Evolutionary conservation across 2,329 filamentous ascomycete genomes (phyloP).

Genomic region (Diplodia intermedia): DNA sequence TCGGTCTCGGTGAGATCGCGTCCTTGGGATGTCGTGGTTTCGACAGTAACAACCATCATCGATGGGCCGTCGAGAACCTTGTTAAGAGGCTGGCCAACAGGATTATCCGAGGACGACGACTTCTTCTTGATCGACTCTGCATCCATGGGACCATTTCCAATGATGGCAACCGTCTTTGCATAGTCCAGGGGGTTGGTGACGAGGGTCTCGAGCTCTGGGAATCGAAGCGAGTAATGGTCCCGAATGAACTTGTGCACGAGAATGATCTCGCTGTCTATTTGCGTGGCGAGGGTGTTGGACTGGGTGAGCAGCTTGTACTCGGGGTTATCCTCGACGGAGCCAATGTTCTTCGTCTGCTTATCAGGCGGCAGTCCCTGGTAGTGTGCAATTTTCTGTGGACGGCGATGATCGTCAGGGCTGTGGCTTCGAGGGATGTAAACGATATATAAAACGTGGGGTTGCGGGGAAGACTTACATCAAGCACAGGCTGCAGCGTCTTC

Average conservation of each 20-base stretch:
- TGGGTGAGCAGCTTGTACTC: conserved; percentile 89
- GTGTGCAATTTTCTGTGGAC: conserved; percentile 77
- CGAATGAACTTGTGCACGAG: conserved; percentile 95
- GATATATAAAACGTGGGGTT: conserved; percentile 12
- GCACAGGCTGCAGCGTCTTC: conserved; percentile 78
- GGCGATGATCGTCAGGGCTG: conserved; percentile 69
- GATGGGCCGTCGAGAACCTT: conserved; percentile 86
- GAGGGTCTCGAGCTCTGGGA: conserved; percentile 89
- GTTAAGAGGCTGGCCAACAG: conserved; percentile 75
- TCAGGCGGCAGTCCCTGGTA: conserved; percentile 74
- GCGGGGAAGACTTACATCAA: conserved; percentile 68
- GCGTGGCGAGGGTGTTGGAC: conserved; percentile 87
- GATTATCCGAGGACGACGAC: conserved; percentile 78
- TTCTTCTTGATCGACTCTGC: conserved; percentile 79
- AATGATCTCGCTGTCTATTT: conserved; percentile 90
- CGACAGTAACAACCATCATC: conserved; percentile 93
- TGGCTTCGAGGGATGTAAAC: conserved; percentile 48
- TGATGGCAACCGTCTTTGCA: conserved; percentile 90
- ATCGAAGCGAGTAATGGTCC: conserved; percentile 92
- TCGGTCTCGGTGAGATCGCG: conserved; percentile 77
- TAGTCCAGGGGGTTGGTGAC: conserved; percentile 94
- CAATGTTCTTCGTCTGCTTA: conserved; percentile 69
- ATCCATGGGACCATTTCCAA: conserved; percentile 84
- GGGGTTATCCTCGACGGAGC: conserved; percentile 85
- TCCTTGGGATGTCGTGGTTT: conserved; percentile 88